A percentile compares a stretch with the other conserved stretches of the same genome.
These are phyloP conservation scores for Golubevia pallescens DNA, from an alignment of 1,284 basidiomycete species.

Conservation along the genomic window DNA sequence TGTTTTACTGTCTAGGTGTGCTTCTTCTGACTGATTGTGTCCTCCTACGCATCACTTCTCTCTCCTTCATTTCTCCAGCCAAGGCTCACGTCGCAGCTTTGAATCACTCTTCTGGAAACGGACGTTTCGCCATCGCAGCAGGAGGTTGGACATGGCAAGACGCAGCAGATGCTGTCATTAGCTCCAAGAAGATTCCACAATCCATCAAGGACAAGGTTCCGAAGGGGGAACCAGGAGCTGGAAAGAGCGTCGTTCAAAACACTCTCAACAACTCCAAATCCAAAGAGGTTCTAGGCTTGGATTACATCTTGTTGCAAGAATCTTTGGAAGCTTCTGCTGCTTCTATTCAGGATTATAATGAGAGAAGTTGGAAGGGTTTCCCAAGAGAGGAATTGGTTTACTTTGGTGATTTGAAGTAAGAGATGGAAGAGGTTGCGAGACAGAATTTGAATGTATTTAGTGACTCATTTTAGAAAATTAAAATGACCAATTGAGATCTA, in stretches of 20 bases:
- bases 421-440: not conserved
- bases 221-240: conserved; percentile 27
- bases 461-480: too few relatives aligned
- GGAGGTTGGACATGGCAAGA: conserved; percentile 25
- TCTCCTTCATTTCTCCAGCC: not conserved
- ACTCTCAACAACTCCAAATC: conserved; percentile 33
- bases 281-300: conserved; percentile 27
- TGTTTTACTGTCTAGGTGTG: too few relatives aligned
- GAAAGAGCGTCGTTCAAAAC: conserved; percentile 29
- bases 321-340: conserved; percentile 26
- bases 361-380: conserved; percentile 39
- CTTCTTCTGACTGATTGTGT: not conserved
- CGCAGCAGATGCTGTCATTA: conserved; percentile 35
- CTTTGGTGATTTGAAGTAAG: conserved; percentile 2
- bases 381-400: conserved; percentile 23
- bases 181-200: conserved; percentile 21
- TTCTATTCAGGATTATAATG: conserved; percentile 36
- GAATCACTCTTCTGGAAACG: conserved; percentile 12
- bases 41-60: not conserved
- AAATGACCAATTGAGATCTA: too few relatives aligned
- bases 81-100: not conserved
- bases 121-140: conserved; percentile 30
- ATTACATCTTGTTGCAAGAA: conserved; percentile 34
- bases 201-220: conserved; percentile 38
- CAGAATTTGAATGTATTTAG: too few relatives aligned